Evolutionary conservation across 257 asterid species (phyloP).

Genomic region (Penstemon davidsonii): DNA sequence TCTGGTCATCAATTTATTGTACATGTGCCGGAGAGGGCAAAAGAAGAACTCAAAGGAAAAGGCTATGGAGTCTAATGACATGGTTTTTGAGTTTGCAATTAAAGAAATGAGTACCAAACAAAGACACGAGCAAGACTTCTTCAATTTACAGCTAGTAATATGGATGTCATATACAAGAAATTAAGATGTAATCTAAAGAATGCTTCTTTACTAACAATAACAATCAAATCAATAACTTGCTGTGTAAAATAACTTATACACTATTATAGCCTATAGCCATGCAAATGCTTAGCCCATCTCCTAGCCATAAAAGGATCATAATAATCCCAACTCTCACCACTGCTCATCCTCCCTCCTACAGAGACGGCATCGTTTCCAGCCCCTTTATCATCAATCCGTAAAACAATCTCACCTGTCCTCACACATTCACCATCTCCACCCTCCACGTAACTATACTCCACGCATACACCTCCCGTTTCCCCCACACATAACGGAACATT

Average conservation of each 20-base stretch:
- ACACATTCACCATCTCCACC: slow-evolving; percentile 49
- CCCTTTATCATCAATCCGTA: slow-evolving; percentile 40
- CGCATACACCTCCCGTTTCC: slow-evolving; percentile 41
- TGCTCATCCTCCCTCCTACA: slow-evolving; percentile 63
- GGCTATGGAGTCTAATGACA: no score
- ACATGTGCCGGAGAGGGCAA: no score
- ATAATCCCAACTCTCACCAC: slow-evolving; percentile 78
- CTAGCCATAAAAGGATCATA: slow-evolving; percentile 92
- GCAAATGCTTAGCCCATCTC: slow-evolving; percentile 97
- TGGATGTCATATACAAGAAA: no score
- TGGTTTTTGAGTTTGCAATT: no score
- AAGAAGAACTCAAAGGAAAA: no score
- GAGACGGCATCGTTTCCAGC: slow-evolving; percentile 34
- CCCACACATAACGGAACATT: slow-evolving; percentile 51
- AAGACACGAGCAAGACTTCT: no score
- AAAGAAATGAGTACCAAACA: no score
- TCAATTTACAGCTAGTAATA: no score
- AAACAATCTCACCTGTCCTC: slow-evolving; percentile 54
- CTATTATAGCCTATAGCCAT: slow-evolving; percentile 61
- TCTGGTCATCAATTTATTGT: no score
- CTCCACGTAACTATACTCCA: slow-evolving; percentile 79
- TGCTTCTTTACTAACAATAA: no score
- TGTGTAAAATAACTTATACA: background rate
- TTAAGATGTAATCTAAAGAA: no score
- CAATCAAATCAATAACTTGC: slow-evolving; percentile 21